phyloP scores from a whole-genome alignment of 192 early-diverging fungal species.

The Coemansia sp. region DNA sequence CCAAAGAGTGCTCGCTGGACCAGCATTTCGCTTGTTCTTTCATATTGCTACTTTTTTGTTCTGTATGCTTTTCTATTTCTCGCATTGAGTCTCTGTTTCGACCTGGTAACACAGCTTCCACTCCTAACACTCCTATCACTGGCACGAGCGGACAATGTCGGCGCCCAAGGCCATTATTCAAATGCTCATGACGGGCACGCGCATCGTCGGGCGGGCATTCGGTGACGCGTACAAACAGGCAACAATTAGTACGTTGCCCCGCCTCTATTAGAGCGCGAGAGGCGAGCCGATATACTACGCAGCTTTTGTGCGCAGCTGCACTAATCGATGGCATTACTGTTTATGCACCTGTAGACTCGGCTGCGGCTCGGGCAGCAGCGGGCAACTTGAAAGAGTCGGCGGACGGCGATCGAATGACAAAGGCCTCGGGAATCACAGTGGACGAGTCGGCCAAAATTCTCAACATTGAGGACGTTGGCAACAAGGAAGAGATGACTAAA shows the following conservation, averaged over 20 bases:
- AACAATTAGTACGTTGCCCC: slow-evolving; percentile 64
- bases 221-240: slow-evolving; percentile 90
- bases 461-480: slow-evolving; percentile 68
- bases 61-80: not conserved
- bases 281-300: too few species aligned
- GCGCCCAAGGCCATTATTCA: slow-evolving; percentile 70
- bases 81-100: too few species aligned
- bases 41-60: too few species aligned
- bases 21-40: too few species aligned
- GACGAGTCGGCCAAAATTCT: slow-evolving; percentile 91
- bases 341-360: slow-evolving; percentile 58
- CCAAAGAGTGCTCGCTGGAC: too few species aligned
- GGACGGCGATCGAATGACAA: slow-evolving; percentile 63
- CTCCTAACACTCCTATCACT: not conserved
- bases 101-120: too few species aligned
- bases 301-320: not conserved
- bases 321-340: not conserved
- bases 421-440: slow-evolving; percentile 76
- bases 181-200: slow-evolving; percentile 69
- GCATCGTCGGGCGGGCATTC: slow-evolving; percentile 86
- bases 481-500: slow-evolving; percentile 59
- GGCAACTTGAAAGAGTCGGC: slow-evolving; percentile 55
- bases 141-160: slow-evolving; percentile 41
- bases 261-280: not conserved
- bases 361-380: slow-evolving; percentile 63